phyloP scores from a whole-genome alignment of 208 protist genomes.

The Crithidia bombi region DNA sequence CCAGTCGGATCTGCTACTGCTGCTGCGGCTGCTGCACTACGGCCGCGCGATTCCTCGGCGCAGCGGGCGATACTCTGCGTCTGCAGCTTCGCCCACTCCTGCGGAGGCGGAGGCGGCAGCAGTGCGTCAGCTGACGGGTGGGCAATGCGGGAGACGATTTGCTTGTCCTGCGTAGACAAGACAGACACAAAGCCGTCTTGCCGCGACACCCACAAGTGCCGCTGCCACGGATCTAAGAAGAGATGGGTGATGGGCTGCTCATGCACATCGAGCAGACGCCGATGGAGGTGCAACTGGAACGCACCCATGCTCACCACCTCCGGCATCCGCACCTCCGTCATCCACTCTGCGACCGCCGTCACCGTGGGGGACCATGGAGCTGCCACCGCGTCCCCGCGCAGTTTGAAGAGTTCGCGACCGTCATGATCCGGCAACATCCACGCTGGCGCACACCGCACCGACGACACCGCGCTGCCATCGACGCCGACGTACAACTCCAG shows the following conservation, averaged over 20 bases:
- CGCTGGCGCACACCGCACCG: conserved; percentile 62
- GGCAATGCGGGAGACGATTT: conserved; percentile 63
- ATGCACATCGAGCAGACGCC: conserved; percentile 70
- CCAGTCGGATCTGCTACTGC: conserved; percentile 5
- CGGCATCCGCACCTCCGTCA: conserved; percentile 38
- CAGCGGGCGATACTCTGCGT: conserved; percentile 14
- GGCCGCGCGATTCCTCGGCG: conserved; percentile 3
- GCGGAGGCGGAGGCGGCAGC: conserved; percentile 47
- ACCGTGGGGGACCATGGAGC: too few relatives aligned
- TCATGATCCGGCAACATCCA: conserved; percentile 54
- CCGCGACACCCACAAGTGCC: conserved; percentile 72
- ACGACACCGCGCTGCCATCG: conserved; percentile 60
- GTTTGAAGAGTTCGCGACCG: conserved; percentile 49
- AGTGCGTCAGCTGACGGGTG: conserved; percentile 68
- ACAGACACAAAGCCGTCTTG: conserved; percentile 78
- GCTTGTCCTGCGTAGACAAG: conserved; percentile 72
- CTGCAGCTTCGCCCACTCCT: conserved; percentile 60
- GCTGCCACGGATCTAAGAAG: conserved; percentile 60
- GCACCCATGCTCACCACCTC: conserved; percentile 30
- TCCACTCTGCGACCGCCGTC: not conserved
- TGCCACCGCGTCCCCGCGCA: not conserved
- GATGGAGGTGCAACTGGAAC: conserved; percentile 57
- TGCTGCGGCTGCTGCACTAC: not conserved
- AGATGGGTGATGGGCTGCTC: conserved; percentile 74
- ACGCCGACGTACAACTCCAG: conserved; percentile 85